Conservation (phyloP, 2,329 filamentous ascomycete species). For the Dothidotthia symphoricarpi region DNA sequence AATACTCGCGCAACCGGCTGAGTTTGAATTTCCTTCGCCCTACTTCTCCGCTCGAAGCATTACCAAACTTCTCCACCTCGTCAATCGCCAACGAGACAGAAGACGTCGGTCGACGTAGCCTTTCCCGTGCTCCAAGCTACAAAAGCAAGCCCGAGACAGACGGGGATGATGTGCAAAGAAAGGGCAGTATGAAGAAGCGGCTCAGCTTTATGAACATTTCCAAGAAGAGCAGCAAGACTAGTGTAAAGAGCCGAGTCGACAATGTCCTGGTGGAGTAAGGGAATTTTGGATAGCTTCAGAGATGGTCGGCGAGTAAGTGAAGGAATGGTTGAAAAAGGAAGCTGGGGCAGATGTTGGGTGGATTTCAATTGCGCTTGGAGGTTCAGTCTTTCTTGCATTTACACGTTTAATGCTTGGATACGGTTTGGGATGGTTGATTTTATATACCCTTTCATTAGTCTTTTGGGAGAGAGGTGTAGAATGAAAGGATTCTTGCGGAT, state of each 20-base stretch:
- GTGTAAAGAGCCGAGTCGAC: slow-evolving; percentile 36
- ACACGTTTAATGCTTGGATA: slow-evolving; percentile 6
- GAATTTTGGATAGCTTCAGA: too few relatives aligned
- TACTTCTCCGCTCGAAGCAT: slow-evolving; percentile 31
- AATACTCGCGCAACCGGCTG: slow-evolving; percentile 26
- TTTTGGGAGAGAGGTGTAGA: too few relatives aligned
- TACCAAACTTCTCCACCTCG: slow-evolving; percentile 21
- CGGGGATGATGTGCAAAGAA: slow-evolving; percentile 45
- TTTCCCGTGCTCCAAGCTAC: slow-evolving; percentile 16
- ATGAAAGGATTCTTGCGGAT: background rate
- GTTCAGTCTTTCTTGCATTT: too few relatives aligned
- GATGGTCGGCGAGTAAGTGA: too few relatives aligned
- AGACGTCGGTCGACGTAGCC: slow-evolving; percentile 6
- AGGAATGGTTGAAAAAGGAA: too few relatives aligned
- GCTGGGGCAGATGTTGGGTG: too few relatives aligned
- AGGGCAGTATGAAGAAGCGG: slow-evolving; percentile 66
- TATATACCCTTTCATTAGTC: too few relatives aligned
- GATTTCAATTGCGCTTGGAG: too few relatives aligned
- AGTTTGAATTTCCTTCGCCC: slow-evolving; percentile 33
- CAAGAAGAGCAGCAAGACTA: slow-evolving; percentile 63
- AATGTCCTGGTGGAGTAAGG: slow-evolving; percentile 31
- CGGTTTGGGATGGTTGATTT: too few relatives aligned
- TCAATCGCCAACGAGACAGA: slow-evolving; percentile 5
- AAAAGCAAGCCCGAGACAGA: slow-evolving; percentile 28
- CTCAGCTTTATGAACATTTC: slow-evolving; percentile 75